A percentile compares a stretch with the other conserved stretches of the same genome.
Evolutionary conservation across 2,329 filamentous ascomycete species (phyloP).

Genomic region (Penicillium brevicompactum): DNA sequence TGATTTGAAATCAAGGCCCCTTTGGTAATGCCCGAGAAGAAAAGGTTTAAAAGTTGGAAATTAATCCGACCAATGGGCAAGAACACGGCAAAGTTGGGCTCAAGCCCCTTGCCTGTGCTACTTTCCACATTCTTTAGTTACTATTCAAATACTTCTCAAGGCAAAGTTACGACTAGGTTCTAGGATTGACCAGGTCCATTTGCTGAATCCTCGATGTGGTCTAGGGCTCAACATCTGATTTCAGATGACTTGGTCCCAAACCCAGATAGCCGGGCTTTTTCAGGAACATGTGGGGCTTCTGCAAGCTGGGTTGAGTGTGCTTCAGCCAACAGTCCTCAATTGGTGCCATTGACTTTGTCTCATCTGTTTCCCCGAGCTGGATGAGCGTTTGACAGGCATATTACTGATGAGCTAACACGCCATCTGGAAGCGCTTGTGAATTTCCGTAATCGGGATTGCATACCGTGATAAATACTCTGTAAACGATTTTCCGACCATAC

Average conservation of each 20-base stretch:
- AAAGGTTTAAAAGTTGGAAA: neutral
- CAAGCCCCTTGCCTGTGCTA: constrained; percentile 2
- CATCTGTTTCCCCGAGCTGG: neutral
- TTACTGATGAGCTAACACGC: too few relatives aligned
- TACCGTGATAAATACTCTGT: too few relatives aligned
- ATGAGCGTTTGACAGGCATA: too few relatives aligned
- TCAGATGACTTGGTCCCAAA: neutral
- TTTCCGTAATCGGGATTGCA: too few relatives aligned
- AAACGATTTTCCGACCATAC: too few relatives aligned
- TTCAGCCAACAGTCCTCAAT: too few relatives aligned
- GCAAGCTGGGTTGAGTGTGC: too few relatives aligned
- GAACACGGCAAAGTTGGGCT: neutral
- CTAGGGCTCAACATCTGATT: neutral
- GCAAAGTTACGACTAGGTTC: neutral
- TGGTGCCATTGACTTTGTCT: neutral
- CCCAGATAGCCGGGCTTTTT: neutral
- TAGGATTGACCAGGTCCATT: neutral
- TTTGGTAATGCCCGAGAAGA: neutral
- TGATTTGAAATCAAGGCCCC: neutral
- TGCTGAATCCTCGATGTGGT: neutral
- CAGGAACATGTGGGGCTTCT: neutral
- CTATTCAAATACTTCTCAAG: neutral
- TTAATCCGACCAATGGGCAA: neutral
- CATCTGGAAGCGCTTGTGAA: too few relatives aligned
- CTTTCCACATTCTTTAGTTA: neutral